Evolutionary conservation across 495 filamentous ascomycete genomes (phyloP), one percentile per base, ranked within the genome.

Genomic region (Tuber microsphaerosporum): DNA sequence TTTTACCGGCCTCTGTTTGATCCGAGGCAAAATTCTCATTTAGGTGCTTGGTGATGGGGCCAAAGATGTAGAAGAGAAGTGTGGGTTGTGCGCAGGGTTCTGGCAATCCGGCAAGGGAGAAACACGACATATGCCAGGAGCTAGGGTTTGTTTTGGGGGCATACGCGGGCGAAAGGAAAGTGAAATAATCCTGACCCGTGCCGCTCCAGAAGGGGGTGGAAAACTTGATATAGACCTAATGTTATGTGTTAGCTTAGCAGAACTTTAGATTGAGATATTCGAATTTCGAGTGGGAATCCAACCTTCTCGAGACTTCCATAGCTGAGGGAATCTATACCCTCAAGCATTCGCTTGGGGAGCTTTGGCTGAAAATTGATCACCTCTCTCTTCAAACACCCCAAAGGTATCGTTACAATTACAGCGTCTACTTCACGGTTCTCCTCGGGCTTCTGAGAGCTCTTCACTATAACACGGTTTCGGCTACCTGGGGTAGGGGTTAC

Each of bases 231-330:
- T 97, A 97, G 42, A 94, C 89, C 88, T 90, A 74, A 76, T 43
- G 71, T 71, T 81, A 37, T 81, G 69, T 46, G 31, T 46, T 20
- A 19, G 65, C 61, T 34, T 17, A 45, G 34, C 17, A 9, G 73
- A 26, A 69, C 26, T 42, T 20, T 46, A n/a, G 39, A 51, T 41
- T 75, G 16, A 16, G 26, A n/a, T 70, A 43, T 12, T 22, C 9
- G 12, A 42, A 34, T 42, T n/a, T 56, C n/a, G 10, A 9, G 48
- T 56, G 48, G 37, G 17, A 45, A 79, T 22, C 83, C 78, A 73
- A 89, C 88, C 85, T 99, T 97, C 84, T 99, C 95, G 0, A 99
- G 88, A 70, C 89, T 89, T 34, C 95, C 95, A 82, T 97, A 97
- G 65, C 92, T 91, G 77, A 97, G 91, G 74, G 86, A 88, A 68